Conservation (phyloP, 2,329 filamentous ascomycete species). For the Penicillium polonicum region DNA sequence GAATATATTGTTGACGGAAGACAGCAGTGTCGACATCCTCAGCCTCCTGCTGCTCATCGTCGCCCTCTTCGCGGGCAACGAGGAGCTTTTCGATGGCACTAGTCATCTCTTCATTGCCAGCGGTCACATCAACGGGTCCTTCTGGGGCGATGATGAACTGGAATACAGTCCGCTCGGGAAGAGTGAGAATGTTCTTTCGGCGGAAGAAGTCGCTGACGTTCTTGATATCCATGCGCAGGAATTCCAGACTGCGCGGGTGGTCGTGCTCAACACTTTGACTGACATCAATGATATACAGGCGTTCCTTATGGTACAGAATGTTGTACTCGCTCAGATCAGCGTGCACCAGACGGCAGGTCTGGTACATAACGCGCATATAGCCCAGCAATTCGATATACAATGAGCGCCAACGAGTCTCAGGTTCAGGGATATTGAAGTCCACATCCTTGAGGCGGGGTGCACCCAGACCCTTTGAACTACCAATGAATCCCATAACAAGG, state of each 20-base stretch:
- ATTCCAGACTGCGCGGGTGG: constrained; percentile 87
- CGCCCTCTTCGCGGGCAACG: constrained; percentile 52
- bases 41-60: constrained; percentile 51
- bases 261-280: constrained; percentile 97
- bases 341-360: constrained; percentile 86
- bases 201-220: constrained; percentile 93
- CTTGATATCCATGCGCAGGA: constrained; percentile 97
- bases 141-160: constrained; percentile 71
- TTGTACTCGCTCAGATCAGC: constrained; percentile 99
- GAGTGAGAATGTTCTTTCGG: constrained; percentile 75
- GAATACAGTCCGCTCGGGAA: constrained; percentile 78
- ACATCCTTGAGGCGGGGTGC: constrained; percentile 88
- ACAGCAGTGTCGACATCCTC: constrained; percentile 79
- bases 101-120: constrained; percentile 56
- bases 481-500: constrained; percentile 90
- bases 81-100: constrained; percentile 67
- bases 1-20: constrained; percentile 94
- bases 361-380: constrained; percentile 91
- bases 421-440: constrained; percentile 66
- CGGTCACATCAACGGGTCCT: constrained; percentile 42
- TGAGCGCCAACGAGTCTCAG: constrained; percentile 69
- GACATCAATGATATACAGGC: constrained; percentile 93
- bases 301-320: constrained; percentile 78
- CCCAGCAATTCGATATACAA: constrained; percentile 82
- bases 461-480: constrained; percentile 80